Base-by-base conservation (phyloP, 495 filamentous ascomycete species). In the Amniculicola lignicola region DNA sequence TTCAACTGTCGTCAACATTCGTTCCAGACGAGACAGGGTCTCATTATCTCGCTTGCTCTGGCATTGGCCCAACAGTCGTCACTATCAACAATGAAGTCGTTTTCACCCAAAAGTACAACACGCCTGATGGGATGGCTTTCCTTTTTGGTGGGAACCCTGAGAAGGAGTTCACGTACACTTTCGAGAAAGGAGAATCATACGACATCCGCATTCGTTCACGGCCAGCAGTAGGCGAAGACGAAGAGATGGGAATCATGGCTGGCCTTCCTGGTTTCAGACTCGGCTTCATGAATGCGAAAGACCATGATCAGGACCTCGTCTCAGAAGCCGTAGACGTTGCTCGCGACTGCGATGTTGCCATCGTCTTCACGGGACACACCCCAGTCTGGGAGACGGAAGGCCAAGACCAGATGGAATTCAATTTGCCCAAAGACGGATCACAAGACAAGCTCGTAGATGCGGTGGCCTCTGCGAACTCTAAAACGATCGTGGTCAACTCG, bases 321-420 rank as follows among this genome's bases (percentile, higher is more conserved):
- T 39, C 59, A 10, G 25, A 44, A 14, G 59, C 59, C 18, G 53
- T 50, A 4, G 40, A 54, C 10, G 11, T 53, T 25, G 59, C 52
- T 0, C 21, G 44, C 1, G 16, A 39, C 1, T 57, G 43, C 48
- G 46, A 52, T 27, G 3, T 52, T 22, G 60, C 60, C 2, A 42
- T 63, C 7, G 50, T 63, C 4, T 63, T 63, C 55, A 53, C 50
- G 15, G 55, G 60, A 40, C 60, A 59, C 18, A 55, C 47, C 2
- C 57, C 40, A 1, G 60, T 61, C 0, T 63, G 60, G 48, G 60
- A 63, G 38, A 54, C 48, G 14, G 60, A 63, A 44, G 60, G 60
- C 12, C 47, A 54, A 19, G 60, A 63, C 33, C 60, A 59, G 19
- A 36, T 14, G 4, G 21, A 14, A 31, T 52, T 59, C 31, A 45